Conservation (phyloP, 176 grass and related monocot species). For the Oryza longistaminata region DNA sequence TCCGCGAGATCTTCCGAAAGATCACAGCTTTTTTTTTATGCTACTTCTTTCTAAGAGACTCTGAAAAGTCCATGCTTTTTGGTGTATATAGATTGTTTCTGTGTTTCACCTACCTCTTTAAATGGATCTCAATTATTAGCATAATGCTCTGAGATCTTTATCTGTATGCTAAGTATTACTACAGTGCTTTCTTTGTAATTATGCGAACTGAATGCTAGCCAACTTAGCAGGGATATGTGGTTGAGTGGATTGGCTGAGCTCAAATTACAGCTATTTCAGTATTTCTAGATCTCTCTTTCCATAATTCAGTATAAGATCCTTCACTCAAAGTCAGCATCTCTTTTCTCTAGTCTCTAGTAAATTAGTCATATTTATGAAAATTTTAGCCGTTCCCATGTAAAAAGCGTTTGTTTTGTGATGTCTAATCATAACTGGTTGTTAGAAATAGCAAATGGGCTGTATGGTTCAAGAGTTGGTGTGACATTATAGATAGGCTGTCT, state of each 20-base stretch:
- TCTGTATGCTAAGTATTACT: not conserved
- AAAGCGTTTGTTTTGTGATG: conserved; percentile 32
- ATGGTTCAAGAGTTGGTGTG: conserved; percentile 45
- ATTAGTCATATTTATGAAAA: conserved; percentile 33
- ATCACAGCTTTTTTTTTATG: conserved; percentile 1
- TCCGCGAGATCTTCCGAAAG: conserved; percentile 46
- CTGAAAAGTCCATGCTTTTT: conserved; percentile 9
- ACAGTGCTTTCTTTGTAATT: conserved; percentile 8
- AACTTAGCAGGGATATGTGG: not conserved
- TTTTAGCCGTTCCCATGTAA: conserved; percentile 18
- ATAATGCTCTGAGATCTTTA: conserved; percentile 28
- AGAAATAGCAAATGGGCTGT: conserved; percentile 36
- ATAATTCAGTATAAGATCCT: conserved; percentile 28
- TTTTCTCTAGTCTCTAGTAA: not conserved
- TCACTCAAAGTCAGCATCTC: conserved; percentile 14
- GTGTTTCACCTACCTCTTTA: not conserved
- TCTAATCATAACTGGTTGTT: conserved; percentile 44
- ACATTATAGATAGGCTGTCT: conserved; percentile 43
- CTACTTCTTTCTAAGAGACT: not conserved
- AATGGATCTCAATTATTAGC: conserved; percentile 22
- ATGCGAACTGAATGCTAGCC: conserved; percentile 16
- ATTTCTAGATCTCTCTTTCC: conserved; percentile 36
- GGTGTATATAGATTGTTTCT: not conserved
- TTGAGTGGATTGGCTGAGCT: not conserved
- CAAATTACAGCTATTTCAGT: not conserved